Conservation (phyloP, 1,139 yeast genomes). For the Candida sanyaensis region DNA sequence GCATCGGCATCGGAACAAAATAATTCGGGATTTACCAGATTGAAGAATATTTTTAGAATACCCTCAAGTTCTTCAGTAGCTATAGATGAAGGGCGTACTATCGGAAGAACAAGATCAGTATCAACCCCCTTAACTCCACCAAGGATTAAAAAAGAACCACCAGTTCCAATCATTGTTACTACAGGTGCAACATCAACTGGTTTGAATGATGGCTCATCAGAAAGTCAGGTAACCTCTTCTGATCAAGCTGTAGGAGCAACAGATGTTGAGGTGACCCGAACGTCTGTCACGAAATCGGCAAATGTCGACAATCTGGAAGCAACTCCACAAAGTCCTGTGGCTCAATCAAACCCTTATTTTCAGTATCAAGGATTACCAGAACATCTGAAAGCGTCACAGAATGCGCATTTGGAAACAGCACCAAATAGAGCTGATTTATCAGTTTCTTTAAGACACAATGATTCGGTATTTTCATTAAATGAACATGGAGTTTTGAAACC, state of each 20-base stretch:
- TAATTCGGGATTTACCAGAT: conserved; percentile 9
- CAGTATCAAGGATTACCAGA: conserved; percentile 60
- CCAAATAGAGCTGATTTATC: conserved; percentile 23
- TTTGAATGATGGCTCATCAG: background rate
- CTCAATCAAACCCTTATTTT: conserved; percentile 50
- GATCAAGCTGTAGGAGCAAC: background rate
- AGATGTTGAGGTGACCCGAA: too few relatives aligned
- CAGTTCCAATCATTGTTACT: background rate
- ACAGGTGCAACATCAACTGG: background rate
- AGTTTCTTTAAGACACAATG: conserved; percentile 45
- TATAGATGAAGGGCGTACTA: background rate
- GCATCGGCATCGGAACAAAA: conserved; percentile 3
- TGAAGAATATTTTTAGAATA: conserved; percentile 14
- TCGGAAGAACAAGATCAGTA: conserved; percentile 7
- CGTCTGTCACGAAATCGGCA: background rate
- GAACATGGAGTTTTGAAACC: conserved; percentile 30
- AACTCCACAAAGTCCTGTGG: conserved; percentile 27
- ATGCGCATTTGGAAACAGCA: conserved; percentile 4
- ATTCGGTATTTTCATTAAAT: conserved; percentile 37
- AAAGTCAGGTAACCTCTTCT: background rate
- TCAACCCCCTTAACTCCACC: conserved; percentile 7
- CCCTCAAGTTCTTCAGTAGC: conserved; percentile 10
- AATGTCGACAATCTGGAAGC: background rate
- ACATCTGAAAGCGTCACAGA: conserved; percentile 29
- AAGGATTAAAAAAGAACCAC: conserved; percentile 1